A percentile compares a stretch with the other conserved stretches of the same genome.
Conservation (phyloP, 2,329 filamentous ascomycete species). For the Penicillium sp. region DNA sequence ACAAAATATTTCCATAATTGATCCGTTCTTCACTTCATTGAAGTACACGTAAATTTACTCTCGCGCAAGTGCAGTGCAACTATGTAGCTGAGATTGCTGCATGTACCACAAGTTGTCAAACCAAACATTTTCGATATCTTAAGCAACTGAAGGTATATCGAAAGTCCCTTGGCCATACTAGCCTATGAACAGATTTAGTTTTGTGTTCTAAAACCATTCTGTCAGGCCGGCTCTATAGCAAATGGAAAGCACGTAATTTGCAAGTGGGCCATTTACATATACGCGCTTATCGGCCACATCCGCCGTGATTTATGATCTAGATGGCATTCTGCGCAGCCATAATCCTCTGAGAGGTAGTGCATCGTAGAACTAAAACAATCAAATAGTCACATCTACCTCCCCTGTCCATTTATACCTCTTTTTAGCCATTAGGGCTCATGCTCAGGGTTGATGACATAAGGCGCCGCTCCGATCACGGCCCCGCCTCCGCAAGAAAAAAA, state of each 20-base stretch:
- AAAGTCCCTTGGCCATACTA: neutral
- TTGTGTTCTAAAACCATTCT: neutral
- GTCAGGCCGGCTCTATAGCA: neutral
- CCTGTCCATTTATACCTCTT: neutral
- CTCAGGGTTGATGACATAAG: constrained; percentile 37
- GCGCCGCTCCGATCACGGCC: constrained; percentile 32
- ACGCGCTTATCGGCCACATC: neutral
- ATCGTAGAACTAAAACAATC: neutral
- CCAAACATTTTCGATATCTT: too few species aligned
- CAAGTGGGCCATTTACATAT: neutral
- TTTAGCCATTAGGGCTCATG: constrained; percentile 22
- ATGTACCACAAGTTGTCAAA: neutral
- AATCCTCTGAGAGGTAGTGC: neutral
- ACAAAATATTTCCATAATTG: neutral
- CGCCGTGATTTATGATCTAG: neutral
- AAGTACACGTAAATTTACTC: neutral
- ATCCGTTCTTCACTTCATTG: neutral
- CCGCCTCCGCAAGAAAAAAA: constrained; percentile 29
- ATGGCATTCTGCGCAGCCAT: neutral
- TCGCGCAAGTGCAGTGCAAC: neutral
- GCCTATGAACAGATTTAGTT: neutral
- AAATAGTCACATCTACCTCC: neutral
- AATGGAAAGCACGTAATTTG: neutral
- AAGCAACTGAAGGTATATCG: too few species aligned
- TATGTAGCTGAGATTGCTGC: neutral